phyloP scores from a whole-genome alignment of 805 yeast genomes.

The Teunomyces barrocoloradensis region DNA sequence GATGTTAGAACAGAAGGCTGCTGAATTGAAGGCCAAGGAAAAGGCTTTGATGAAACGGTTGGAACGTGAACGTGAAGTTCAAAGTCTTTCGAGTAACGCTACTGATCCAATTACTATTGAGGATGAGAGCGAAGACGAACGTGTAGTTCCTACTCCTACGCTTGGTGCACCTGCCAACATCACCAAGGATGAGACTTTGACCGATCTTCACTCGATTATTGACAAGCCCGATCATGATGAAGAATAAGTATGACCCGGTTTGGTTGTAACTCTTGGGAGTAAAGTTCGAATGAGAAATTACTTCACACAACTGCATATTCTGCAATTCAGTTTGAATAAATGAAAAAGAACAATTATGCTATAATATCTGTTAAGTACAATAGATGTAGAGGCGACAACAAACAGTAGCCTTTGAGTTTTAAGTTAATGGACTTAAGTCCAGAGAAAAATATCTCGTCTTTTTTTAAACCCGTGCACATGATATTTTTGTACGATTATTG shows the following conservation, averaged over 20 bases:
- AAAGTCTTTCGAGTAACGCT: conserved; percentile 6
- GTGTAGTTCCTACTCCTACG: background rate
- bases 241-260: background rate
- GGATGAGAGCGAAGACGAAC: conserved; percentile 4
- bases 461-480: no score
- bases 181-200: conserved; percentile 50
- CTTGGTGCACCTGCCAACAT: conserved; percentile 7
- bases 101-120: background rate
- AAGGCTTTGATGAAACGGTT: conserved; percentile 46
- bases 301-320: background rate
- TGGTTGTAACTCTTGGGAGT: no score
- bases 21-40: conserved; percentile 67
- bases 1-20: conserved; percentile 71
- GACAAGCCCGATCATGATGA: conserved; percentile 12
- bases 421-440: no score
- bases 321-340: background rate
- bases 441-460: no score
- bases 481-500: no score
- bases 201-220: conserved; percentile 45
- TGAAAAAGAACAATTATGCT: background rate
- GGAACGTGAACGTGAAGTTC: conserved; percentile 14
- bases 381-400: no score
- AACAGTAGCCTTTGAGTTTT: no score
- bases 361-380: no score
- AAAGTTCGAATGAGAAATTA: no score